A percentile compares a stretch with the other conserved stretches of the same genome.
Conservation (phyloP, 306 rosid genomes). For the Malus domestica region DNA sequence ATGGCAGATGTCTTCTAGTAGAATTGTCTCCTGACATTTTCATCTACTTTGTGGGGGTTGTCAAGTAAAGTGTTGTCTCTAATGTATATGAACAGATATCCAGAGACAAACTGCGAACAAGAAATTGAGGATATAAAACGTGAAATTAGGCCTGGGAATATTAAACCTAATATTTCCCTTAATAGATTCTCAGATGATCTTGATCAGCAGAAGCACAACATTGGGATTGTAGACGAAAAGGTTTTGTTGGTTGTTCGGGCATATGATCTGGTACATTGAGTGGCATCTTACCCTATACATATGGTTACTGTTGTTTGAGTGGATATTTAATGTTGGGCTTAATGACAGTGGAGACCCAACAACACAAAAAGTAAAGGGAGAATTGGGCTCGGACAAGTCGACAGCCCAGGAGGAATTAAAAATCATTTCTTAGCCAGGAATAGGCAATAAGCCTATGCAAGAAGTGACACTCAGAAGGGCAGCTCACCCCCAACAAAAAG, state of each 20-base stretch:
- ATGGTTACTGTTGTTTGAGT: no score
- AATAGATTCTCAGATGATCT: conserved; percentile 79
- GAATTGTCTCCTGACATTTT: background rate
- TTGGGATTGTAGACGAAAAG: conserved; percentile 74
- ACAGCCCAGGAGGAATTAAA: no score
- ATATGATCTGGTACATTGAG: conserved; percentile 75
- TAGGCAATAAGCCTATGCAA: no score
- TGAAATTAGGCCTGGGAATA: conserved; percentile 68
- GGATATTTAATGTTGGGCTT: no score
- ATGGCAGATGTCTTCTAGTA: no score
- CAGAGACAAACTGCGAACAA: conserved; percentile 78
- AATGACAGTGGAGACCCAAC: no score
- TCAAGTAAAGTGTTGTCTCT: background rate
- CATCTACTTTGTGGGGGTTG: background rate
- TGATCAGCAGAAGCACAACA: conserved; percentile 60
- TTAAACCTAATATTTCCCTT: conserved; percentile 54
- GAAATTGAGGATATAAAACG: conserved; percentile 80
- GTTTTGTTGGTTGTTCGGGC: conserved; percentile 86
- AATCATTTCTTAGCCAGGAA: no score
- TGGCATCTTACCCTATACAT: conserved; percentile 3
- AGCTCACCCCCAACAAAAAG: no score
- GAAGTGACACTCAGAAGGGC: no score
- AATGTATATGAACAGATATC: conserved; percentile 49
- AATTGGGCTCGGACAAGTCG: no score
- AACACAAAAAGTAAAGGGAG: no score